Evolutionary conservation across 2,329 filamentous ascomycete genomes (phyloP), one percentile per base, ranked within the genome.

Genomic region (Cercospora janseana): DNA sequence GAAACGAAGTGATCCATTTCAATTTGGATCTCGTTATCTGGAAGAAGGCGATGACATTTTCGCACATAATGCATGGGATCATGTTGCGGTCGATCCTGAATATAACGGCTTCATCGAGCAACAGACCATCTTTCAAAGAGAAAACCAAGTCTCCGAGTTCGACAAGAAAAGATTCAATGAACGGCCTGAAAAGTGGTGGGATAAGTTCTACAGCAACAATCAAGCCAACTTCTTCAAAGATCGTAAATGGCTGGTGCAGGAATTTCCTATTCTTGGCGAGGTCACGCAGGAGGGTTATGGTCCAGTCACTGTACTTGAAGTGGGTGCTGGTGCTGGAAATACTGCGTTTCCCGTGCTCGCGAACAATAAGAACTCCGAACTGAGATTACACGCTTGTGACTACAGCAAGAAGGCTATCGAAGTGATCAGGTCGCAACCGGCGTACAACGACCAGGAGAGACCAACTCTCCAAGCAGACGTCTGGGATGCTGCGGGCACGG

Each of bases 1-100:
- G 72, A 97, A 97, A 75, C 82, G 89, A 63, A 87, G 75, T 66
- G 90, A 96, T 66, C 93, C 93, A 13, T 98, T 97, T 71, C 86
- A 94, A 71, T 98, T 98, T 70, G 93, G 93, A 54, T 93, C 88
- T 40, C 88, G 92, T 52, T 87, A 81, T 64, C 81, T 98, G 44
- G 83, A 87, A 63, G 79, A 92, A 69, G 82, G 83, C 66, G 91
- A 95, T 73, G 80, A 97, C 68, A 88, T 95, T 64, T 98, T 92
- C 73, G 87, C 94, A 69, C 95, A 93, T 81, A 98, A 98, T 70
- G 93, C 93, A 28, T 98, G 93, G 93, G 93, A 98, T 69, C 92
- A 98, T 69, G 93, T 97, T 67, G 86, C 92, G 71, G 90, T 90
- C 68, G 92, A 97, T 73, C 83, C 88, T 61, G 79, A 84, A 31